Evolutionary conservation across 1,284 basidiomycete species (phyloP).

Genomic region (Puccinia horiana): DNA sequence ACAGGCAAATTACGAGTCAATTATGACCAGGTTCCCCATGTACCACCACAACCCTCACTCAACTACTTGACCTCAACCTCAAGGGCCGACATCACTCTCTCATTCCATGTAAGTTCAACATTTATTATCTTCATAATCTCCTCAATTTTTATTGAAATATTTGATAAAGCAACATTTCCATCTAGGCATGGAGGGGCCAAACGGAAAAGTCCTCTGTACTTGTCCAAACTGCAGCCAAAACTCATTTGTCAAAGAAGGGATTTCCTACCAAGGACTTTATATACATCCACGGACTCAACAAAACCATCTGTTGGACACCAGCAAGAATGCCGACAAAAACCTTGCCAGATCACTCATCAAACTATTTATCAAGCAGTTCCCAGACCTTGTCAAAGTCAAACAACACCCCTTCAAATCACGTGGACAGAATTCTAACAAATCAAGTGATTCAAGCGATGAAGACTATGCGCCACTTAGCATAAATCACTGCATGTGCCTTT

Average conservation of each 20-base stretch:
- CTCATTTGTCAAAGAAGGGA: background rate
- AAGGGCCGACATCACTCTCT: no score
- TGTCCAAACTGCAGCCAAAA: background rate
- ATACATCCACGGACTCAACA: slow-evolving; percentile 18
- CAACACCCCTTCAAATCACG: background rate
- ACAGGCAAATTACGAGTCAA: no score
- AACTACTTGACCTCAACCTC: no score
- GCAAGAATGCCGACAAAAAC: background rate
- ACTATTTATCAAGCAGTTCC: background rate
- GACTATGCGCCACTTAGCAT: background rate
- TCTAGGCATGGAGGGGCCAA: background rate
- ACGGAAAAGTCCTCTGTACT: background rate
- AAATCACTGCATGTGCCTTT: background rate
- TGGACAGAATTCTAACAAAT: background rate
- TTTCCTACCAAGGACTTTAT: background rate
- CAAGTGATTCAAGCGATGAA: background rate
- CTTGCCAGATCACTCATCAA: background rate
- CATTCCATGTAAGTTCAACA: no score
- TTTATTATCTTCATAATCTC: no score
- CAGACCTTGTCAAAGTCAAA: background rate
- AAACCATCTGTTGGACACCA: background rate
- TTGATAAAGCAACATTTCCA: no score
- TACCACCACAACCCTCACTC: no score
- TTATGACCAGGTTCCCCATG: no score
- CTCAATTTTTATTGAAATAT: no score